These are phyloP conservation scores for Datura wrightii DNA, from an alignment of 257 asterid genomes.

Conservation along the genomic window DNA sequence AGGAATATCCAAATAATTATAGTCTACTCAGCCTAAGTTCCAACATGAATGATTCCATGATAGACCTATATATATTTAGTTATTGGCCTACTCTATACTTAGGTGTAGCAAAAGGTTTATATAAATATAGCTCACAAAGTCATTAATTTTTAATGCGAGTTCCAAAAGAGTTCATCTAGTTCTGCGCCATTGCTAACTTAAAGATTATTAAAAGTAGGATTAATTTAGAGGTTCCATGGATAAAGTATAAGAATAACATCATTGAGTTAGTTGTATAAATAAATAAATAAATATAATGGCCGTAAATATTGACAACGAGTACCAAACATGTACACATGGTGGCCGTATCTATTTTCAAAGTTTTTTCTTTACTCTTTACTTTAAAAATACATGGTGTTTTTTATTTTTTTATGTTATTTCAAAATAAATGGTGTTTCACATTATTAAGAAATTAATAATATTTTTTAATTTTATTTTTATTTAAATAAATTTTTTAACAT, in stretches of 20 bases:
- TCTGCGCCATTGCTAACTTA: not conserved
- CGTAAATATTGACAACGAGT: not conserved
- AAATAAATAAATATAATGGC: not conserved
- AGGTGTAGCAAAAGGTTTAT: not conserved
- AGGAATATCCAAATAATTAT: conserved; percentile 22
- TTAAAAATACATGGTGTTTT: no score
- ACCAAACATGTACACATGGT: not conserved
- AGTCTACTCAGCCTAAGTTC: not conserved
- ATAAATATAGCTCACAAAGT: not conserved
- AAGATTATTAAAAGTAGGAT: not conserved
- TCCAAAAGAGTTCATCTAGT: conserved; percentile 20
- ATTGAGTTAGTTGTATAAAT: not conserved
- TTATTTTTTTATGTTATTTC: no score
- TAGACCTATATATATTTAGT: not conserved
- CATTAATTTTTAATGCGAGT: not conserved
- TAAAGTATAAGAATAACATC: conserved; percentile 23
- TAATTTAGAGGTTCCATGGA: not conserved
- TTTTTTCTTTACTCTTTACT: not conserved
- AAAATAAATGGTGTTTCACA: no score
- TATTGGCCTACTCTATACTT: not conserved
- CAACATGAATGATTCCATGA: conserved; percentile 28
- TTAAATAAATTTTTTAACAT: no score
- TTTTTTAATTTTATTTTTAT: no score
- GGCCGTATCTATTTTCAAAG: not conserved
- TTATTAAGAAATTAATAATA: no score